These are phyloP conservation scores for Nannochloropsis salina DNA, from an alignment of 108 stramenopile genomes.

Conservation along the genomic window DNA sequence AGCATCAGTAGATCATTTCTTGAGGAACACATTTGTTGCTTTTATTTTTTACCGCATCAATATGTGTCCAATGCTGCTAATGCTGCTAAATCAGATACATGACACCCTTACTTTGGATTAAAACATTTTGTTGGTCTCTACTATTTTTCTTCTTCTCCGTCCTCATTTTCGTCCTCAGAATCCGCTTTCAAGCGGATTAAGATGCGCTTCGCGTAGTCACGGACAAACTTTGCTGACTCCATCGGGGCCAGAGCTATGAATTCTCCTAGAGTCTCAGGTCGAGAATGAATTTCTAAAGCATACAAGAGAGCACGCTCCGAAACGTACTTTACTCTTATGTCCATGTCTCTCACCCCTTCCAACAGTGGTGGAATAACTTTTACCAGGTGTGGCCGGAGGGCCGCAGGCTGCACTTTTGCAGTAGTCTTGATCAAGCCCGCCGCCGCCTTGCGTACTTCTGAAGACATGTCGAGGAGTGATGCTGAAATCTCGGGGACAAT, in stretches of 20 bases:
- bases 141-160: background rate
- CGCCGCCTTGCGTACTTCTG: background rate
- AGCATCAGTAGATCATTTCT: too few species aligned
- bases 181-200: background rate
- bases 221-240: background rate
- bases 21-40: too few species aligned
- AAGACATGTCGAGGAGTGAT: background rate
- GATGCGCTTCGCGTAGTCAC: conserved; percentile 9
- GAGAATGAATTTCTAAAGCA: background rate
- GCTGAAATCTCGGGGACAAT: background rate
- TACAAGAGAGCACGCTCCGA: background rate
- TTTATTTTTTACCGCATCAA: too few species aligned
- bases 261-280: background rate
- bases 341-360: background rate
- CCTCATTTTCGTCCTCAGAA: background rate
- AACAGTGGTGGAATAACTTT: background rate
- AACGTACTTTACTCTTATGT: background rate
- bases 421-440: background rate
- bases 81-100: too few species aligned
- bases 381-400: background rate
- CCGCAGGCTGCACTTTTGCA: background rate
- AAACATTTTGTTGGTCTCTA: background rate
- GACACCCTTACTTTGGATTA: background rate
- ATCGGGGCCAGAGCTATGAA: background rate
- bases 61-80: too few species aligned